Base-by-base conservation (phyloP, 2,329 filamentous ascomycete species). In the Ophiostoma ulmi region DNA sequence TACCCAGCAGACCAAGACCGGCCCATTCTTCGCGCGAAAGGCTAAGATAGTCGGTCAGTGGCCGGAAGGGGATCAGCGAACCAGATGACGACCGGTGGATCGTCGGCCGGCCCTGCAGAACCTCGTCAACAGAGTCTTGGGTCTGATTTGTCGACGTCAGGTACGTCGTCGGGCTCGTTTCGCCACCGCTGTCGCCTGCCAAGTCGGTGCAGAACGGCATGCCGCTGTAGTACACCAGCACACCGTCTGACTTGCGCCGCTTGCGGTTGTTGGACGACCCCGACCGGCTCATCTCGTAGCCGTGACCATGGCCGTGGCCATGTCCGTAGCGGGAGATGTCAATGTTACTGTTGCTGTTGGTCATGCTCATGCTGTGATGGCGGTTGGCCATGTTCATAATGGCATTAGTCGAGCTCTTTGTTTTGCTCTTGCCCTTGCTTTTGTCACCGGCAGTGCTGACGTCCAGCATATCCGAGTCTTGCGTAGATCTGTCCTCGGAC, bases 161-260 rank as follows among this genome's bases (percentile, higher is more conserved):
- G 71, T 85, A 82, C 1, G 85, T 83, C 1, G 82, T 77, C 1
- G 83, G 82, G 0, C 82, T 84, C 1, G 78, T 73, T 31, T 84
- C 83, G 1, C 83, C 83, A 1, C 70, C 52, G 64, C 70, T 72
- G 75, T 93, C 90, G 1, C 90, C 89, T 20, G 89, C 91, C 3
- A 95, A 80, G 77, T 97, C 93, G 1, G 89, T 93, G 77, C 89
- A 95, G 77, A 95, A 97, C 0, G 87, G 87, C 1, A 90, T 90
- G 36, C 90, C 91, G 72, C 86, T 92, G 77, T 94, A 96, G 76
- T 94, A 96, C 22, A 94, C 93, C 74, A 96, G 90, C 0, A 91
- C 88, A 10, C 92, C 92, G 72, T 91, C 88, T 14, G 88, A 84
- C 0, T 83, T 84, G 36, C 85, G 85, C 77, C 85, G 87, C 74